Conservation (phyloP, 768 basidiomycete genomes). For the Panaeolus papilionaceus region DNA sequence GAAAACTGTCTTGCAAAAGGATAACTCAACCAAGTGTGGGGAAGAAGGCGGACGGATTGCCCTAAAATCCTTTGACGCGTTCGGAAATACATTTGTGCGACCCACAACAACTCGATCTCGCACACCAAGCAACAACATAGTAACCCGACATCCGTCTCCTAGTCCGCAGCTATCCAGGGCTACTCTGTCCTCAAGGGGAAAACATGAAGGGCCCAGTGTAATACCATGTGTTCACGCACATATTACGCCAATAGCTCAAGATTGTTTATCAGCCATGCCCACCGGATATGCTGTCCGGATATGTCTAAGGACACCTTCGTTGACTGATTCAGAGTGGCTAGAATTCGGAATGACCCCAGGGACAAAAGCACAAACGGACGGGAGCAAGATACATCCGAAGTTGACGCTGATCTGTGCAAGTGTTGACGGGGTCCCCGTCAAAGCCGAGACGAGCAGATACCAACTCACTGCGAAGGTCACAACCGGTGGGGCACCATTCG, state of each 20-base stretch:
- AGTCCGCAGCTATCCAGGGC: slow-evolving; percentile 29
- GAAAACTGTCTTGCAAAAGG: slow-evolving; percentile 67
- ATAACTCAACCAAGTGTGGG: slow-evolving; percentile 64
- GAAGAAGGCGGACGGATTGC: slow-evolving; percentile 65
- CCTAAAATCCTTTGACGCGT: slow-evolving; percentile 44
- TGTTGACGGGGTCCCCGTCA: slow-evolving; percentile 69
- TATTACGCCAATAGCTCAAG: slow-evolving; percentile 56
- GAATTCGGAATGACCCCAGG: slow-evolving; percentile 70
- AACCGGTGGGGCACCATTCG: slow-evolving; percentile 50
- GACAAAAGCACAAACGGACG: slow-evolving; percentile 19
- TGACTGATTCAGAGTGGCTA: slow-evolving; percentile 72
- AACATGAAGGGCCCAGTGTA: slow-evolving; percentile 61
- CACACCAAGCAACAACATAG: slow-evolving; percentile 40
- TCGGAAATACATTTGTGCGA: slow-evolving; percentile 26
- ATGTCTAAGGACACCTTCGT: slow-evolving; percentile 58
- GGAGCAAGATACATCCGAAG: slow-evolving; percentile 40
- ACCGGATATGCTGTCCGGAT: slow-evolving; percentile 67
- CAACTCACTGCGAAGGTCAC: slow-evolving; percentile 40
- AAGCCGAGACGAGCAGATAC: slow-evolving; percentile 53
- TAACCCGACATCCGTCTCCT: slow-evolving; percentile 36
- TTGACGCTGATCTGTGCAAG: slow-evolving; percentile 65
- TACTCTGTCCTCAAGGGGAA: slow-evolving; percentile 35
- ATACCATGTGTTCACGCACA: slow-evolving; percentile 62
- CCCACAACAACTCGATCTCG: slow-evolving; percentile 36
- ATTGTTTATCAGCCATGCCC: slow-evolving; percentile 32